phyloP scores from a whole-genome alignment of 345 rosid genomes.

The Gynandropsis gynandra region DNA sequence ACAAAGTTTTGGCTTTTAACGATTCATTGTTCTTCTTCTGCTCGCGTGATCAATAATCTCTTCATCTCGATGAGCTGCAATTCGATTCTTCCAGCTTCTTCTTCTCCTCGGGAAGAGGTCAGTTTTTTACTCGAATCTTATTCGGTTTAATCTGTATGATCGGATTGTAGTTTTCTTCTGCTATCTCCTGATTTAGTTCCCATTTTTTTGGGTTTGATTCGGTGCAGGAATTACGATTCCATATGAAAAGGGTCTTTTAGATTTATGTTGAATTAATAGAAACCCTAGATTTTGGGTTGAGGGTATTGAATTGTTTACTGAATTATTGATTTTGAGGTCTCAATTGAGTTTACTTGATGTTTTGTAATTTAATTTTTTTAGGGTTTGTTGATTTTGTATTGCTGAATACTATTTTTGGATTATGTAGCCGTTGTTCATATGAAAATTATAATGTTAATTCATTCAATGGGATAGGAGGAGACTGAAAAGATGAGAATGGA shows the following conservation, averaged over 20 bases:
- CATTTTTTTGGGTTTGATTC: slow-evolving; percentile 7
- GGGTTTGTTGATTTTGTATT: slow-evolving; percentile 17
- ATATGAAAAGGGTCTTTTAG: background rate
- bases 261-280: slow-evolving; percentile 4
- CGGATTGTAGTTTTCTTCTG: slow-evolving; percentile 14
- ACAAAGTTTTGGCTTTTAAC: slow-evolving; percentile 32
- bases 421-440: no score
- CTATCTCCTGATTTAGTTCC: slow-evolving; percentile 22
- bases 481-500: slow-evolving; percentile 49
- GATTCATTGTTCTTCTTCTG: slow-evolving; percentile 19
- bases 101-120: slow-evolving; percentile 40
- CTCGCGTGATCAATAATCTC: slow-evolving; percentile 12
- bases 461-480: slow-evolving; percentile 30
- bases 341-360: slow-evolving; percentile 29
- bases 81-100: slow-evolving; percentile 50
- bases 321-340: slow-evolving; percentile 45
- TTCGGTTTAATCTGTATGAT: slow-evolving; percentile 24
- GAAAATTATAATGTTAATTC: slow-evolving; percentile 15
- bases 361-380: slow-evolving; percentile 22
- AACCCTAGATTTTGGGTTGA: slow-evolving; percentile 31
- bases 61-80: slow-evolving; percentile 38
- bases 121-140: slow-evolving; percentile 9
- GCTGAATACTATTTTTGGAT: no score
- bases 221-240: background rate
- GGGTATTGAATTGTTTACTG: slow-evolving; percentile 20